These are phyloP conservation scores for Canavalia ensiformis DNA, from an alignment of 306 rosid species.

Conservation along the genomic window DNA sequence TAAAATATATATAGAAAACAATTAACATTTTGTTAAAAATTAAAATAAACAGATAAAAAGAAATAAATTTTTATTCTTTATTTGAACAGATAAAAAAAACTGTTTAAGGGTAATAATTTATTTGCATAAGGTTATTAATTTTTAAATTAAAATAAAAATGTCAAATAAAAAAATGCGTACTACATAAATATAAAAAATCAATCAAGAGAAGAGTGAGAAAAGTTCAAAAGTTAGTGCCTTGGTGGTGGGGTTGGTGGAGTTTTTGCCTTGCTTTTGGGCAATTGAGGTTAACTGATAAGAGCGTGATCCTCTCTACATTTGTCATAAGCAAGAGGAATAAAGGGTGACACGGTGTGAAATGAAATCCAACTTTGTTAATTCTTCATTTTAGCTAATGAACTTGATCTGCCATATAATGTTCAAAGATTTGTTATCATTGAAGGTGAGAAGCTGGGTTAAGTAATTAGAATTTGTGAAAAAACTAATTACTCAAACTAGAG, in stretches of 20 bases:
- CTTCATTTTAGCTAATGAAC: neutral
- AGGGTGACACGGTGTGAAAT: neutral
- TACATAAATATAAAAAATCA: too few species aligned
- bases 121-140: too few species aligned
- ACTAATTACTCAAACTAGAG: neutral
- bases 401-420: neutral
- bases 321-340: neutral
- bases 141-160: too few species aligned
- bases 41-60: too few species aligned
- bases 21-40: too few species aligned
- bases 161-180: too few species aligned
- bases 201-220: too few species aligned
- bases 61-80: too few species aligned
- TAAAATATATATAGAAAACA: too few species aligned
- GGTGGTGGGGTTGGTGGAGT: slow-evolving; percentile 50
- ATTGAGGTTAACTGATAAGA: slow-evolving; percentile 25
- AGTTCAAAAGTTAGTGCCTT: too few species aligned
- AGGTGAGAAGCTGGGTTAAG: neutral
- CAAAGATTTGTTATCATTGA: neutral
- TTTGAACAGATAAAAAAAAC: too few species aligned
- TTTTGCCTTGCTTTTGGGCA: slow-evolving; percentile 12
- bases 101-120: too few species aligned
- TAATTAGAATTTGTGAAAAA: neutral
- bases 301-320: slow-evolving; percentile 22
- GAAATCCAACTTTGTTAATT: neutral